Evolutionary conservation across 805 yeast species (phyloP).

Genomic region (Myxozyma melibiosi): DNA sequence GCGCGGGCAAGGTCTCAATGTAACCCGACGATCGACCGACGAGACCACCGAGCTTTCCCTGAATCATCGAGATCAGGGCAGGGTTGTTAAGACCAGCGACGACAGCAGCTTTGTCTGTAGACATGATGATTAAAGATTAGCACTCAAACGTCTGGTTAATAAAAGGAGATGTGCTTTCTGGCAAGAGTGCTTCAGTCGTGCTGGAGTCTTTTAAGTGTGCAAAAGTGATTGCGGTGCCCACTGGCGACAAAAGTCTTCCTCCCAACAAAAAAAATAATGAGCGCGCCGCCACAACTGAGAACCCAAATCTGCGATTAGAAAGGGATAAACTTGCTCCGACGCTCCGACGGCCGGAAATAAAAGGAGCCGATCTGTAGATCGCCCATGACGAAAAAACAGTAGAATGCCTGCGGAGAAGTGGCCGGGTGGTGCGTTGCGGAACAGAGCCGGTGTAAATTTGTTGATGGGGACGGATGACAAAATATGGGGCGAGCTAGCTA

Average conservation of each 20-base stretch:
- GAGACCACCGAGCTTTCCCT: constrained; percentile 80
- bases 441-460: too few species aligned
- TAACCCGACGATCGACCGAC: constrained; percentile 89
- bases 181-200: not conserved
- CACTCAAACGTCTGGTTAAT: not conserved
- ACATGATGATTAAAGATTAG: not conserved
- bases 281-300: not conserved
- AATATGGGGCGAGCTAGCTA: too few species aligned
- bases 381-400: too few species aligned
- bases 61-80: constrained; percentile 79
- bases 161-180: not conserved
- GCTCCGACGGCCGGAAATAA: not conserved
- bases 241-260: not conserved
- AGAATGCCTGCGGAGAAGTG: too few species aligned
- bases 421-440: too few species aligned
- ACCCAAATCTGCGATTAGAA: not conserved
- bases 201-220: too few species aligned
- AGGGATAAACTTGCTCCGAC: too few species aligned
- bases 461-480: too few species aligned
- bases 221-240: not conserved
- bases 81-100: constrained; percentile 67
- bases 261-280: constrained; percentile 12
- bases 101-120: constrained; percentile 37
- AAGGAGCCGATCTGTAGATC: too few species aligned
- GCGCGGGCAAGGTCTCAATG: constrained; percentile 70